phyloP scores from a whole-genome alignment of 208 protist species.

The Strigomonas culicis region DNA sequence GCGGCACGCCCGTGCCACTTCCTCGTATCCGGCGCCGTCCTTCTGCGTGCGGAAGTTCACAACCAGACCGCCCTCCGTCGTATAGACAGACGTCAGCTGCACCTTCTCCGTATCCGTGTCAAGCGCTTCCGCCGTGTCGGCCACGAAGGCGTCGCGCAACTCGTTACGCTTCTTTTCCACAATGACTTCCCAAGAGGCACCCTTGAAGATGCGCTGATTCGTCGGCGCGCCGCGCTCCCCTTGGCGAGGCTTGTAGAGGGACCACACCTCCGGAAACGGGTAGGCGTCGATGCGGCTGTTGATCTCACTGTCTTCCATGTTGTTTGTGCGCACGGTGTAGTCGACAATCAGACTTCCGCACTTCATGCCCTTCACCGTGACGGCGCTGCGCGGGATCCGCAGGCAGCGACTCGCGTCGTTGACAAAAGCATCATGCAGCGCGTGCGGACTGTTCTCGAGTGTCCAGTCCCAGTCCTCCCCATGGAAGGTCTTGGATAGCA shows the following conservation, averaged over 20 bases:
- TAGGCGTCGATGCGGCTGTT: constrained; percentile 13
- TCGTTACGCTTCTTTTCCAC: constrained; percentile 15
- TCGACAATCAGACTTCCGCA: constrained; percentile 25
- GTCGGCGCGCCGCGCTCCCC: constrained; percentile 17
- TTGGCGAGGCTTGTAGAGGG: constrained; percentile 39
- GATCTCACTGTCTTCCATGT: constrained; percentile 32
- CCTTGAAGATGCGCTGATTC: constrained; percentile 24
- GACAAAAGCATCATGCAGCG: constrained; percentile 23
- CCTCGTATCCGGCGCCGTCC: constrained; percentile 20
- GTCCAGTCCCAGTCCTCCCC: constrained; percentile 37
- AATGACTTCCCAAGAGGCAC: constrained; percentile 17
- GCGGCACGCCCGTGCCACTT: constrained; percentile 18
- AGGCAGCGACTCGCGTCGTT: constrained; percentile 24
- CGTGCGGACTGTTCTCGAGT: constrained; percentile 13
- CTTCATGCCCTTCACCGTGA: constrained; percentile 16
- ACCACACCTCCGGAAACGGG: constrained; percentile 38
- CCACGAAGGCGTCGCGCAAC: constrained; percentile 22
- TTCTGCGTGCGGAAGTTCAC: constrained; percentile 37
- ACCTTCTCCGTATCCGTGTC: constrained; percentile 15
- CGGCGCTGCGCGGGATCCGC: constrained; percentile 22
- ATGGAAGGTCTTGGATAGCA: constrained; percentile 25
- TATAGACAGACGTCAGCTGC: constrained; percentile 18
- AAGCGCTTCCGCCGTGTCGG: constrained; percentile 23
- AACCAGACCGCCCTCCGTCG: constrained; percentile 31
- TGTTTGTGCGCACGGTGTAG: constrained; percentile 13